Evolutionary conservation across 768 basidiomycete genomes (phyloP).

Genomic region (Sarcomyxa edulis): DNA sequence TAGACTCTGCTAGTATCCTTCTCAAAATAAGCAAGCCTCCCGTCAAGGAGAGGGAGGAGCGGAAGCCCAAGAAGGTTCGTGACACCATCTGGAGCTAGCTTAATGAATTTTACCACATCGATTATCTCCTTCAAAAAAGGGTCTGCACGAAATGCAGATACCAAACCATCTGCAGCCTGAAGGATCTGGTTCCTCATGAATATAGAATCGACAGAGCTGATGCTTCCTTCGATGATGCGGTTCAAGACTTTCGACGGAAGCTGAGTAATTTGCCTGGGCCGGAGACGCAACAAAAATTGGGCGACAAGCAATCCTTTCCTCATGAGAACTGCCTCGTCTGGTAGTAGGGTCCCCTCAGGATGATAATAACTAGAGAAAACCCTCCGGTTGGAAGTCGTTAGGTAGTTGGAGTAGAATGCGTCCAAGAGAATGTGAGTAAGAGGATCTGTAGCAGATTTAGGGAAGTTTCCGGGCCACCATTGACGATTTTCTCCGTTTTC

Average conservation of each 20-base stretch:
- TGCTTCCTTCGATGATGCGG: not conserved
- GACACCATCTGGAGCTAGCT: constrained; percentile 12
- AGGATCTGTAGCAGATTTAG: constrained; percentile 7
- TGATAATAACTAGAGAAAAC: not conserved
- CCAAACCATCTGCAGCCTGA: not conserved
- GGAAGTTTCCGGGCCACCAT: constrained; percentile 31
- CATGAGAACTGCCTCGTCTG: constrained; percentile 3
- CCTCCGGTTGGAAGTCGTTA: constrained; percentile 15
- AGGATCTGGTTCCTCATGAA: not conserved
- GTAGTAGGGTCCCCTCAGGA: not conserved
- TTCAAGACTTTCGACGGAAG: not conserved
- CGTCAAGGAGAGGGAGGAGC: constrained; percentile 32
- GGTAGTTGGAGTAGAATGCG: constrained; percentile 23
- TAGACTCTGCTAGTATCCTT: constrained; percentile 9
- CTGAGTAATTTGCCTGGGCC: not conserved
- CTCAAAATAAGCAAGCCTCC: constrained; percentile 20
- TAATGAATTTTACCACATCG: constrained; percentile 20
- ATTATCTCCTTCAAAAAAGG: constrained; percentile 16
- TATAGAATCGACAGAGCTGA: not conserved
- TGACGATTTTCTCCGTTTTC: constrained; percentile 15
- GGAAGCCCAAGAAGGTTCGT: constrained; percentile 21
- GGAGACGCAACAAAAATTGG: not conserved
- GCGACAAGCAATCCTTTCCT: constrained; percentile 1
- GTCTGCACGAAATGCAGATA: not conserved
- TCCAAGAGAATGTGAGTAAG: constrained; percentile 16